Base-by-base conservation (phyloP, 352 stramenopile species). In the Pythium aquatile region DNA sequence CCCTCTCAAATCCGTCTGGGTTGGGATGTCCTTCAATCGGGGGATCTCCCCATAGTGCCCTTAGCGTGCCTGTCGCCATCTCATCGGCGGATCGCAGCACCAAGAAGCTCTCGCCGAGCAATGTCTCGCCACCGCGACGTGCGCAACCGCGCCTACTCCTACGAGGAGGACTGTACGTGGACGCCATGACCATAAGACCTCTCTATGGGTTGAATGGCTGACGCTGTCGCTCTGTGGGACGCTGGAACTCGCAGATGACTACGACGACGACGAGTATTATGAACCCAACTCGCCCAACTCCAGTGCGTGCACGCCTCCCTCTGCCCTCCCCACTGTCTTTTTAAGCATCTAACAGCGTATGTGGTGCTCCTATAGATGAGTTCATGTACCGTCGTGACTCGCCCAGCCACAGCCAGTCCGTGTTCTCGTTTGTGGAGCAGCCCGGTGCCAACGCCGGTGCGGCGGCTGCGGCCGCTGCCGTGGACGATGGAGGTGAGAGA, bases 61-160 rank as follows among this genome's bases (percentile, higher is more conserved):
- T 47, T 14, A 10, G 47, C n/a, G 11, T 33, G 47, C 28, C 33
- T 29, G 24, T 54, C 47, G 32, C 32, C 32, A 54, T 54, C 47
- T 54, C 47, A 54, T 17, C 28, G 20, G 24, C 26, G 48, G 26
- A 55, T 33, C 48, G 20, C 48, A 13, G 24, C 48, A 37, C 10
- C 48, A 55, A 37, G 29, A 20, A 55, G 26, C 26, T 10, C 40
- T 2, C 6, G 14, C 24, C 28, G 49, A 39, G 37, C 30, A 10
- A 95, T 96, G 87, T 93, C 83, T 14, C 87, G 87, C 71, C 87
- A 96, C 53, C 85, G 87, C 66, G 85, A 91, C 72, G 72, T 96
- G 30, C 87, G 87, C 61, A 93, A 94, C 75, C 87, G 87, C 76
- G 85, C 83, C 63, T 96, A 94, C 72, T 96, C 87, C 58, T 96